These are phyloP conservation scores for Balakata baccata DNA, from an alignment of 345 rosid species.

Conservation along the genomic window DNA sequence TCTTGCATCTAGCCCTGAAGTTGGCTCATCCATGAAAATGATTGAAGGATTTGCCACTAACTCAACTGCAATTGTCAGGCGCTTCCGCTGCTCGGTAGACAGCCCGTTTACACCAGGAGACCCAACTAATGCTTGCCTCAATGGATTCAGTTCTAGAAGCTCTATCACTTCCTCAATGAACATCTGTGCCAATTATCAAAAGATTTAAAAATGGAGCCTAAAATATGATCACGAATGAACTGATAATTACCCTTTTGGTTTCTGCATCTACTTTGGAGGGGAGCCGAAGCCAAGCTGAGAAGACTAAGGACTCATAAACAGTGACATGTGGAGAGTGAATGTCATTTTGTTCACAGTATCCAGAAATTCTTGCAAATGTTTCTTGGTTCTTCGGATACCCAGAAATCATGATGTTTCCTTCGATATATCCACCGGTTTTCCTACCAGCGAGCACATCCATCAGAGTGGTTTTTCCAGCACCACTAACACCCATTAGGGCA, in stretches of 20 bases:
- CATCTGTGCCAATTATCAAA: constrained; percentile 3
- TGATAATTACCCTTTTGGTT: constrained; percentile 2
- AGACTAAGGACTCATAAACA: constrained; percentile 59
- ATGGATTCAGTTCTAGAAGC: constrained; percentile 58
- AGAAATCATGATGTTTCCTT: constrained; percentile 58
- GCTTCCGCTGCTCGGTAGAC: constrained; percentile 76
- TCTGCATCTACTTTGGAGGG: constrained; percentile 22
- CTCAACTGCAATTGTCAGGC: constrained; percentile 82
- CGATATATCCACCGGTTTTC: constrained; percentile 67
- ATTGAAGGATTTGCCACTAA: constrained; percentile 68
- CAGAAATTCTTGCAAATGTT: constrained; percentile 68
- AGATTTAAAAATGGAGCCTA: not conserved
- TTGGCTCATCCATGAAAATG: constrained; percentile 4
- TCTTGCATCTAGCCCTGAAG: constrained; percentile 4
- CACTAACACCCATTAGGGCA: constrained; percentile 68
- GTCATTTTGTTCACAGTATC: constrained; percentile 68
- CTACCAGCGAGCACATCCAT: constrained; percentile 90
- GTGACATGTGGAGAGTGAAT: constrained; percentile 53
- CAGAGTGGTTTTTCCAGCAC: constrained; percentile 77
- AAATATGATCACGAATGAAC: not conserved
- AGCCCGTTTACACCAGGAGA: constrained; percentile 71
- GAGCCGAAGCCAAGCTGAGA: constrained; percentile 64
- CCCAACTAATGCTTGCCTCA: constrained; percentile 66
- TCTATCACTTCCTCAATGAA: constrained; percentile 67
- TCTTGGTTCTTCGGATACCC: constrained; percentile 71